Base-by-base conservation (phyloP, 495 filamentous ascomycete species). In the Penicillium silybi region DNA sequence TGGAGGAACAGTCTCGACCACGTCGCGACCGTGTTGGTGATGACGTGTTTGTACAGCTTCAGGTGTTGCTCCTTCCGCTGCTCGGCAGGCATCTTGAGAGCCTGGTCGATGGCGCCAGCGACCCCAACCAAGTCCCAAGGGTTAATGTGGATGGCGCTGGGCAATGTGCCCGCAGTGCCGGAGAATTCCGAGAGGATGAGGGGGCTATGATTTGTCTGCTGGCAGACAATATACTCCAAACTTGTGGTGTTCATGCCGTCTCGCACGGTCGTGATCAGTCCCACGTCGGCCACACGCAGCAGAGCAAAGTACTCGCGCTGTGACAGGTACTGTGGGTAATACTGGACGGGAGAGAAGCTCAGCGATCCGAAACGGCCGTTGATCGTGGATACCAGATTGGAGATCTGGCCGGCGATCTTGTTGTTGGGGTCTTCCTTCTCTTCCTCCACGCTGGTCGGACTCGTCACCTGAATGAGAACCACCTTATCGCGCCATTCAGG, bases 211-310 rank as follows among this genome's bases (percentile, higher is more conserved):
- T 83, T 84, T 44, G 88, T 84, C 57, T 87, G 85, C 68, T 97
- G 92, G 71, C 89, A 93, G 44, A 97, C 80, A 25, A 97, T 83
- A 66, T 95, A 97, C 68, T 97, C 92, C 44, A 97, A 68, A 64
- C 88, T 91, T 7, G 92, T 95, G 11, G 92, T 96, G 73, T 97
- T 97, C 90, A 97, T 96, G 47, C 92, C 92, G 67, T 97, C 92
- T 38, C 92, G 81, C 23, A 96, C 89, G 40, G 87, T 92, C 6
- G 92, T 96, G 64, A 96, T 96, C 35, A 97, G 72, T 19, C 90
- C 92, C 26, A 95, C 85, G 67, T 96, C 89, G 8, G 88, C 92
- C 5, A 87, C 82, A 27, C 92, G 85, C 17, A 97, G 76, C 9
- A 97, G 80, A 2, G 92, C 90, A 68, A 95, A 91, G 65, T 97